Evolutionary conservation across 257 asterid species (phyloP), one percentile per base, ranked within the genome.

Genomic region (Ophiorrhiza pumila): DNA sequence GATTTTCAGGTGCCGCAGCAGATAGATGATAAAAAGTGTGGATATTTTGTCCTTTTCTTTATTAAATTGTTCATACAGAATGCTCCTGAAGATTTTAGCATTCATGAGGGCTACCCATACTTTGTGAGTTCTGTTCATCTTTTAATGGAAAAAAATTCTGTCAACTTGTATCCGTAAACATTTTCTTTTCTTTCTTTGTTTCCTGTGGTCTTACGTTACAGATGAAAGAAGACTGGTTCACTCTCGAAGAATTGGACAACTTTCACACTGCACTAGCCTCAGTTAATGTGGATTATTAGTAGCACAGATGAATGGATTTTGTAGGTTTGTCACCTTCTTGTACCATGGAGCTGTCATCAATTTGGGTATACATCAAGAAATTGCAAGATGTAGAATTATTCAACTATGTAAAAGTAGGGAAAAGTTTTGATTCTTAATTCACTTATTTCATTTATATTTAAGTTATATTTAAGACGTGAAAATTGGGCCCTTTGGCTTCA

Each of bases 1-100:
- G n/a, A 0, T 5, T 81, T 78, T 53, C 84, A 90, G 96, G 93
- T 91, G 46, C 97, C 96, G 1, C 96, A 89, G 32, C 92, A 91
- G 82, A 77, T 47, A 75, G 69, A 74, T 56, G 84, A 75, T 0
- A 80, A 71, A 5, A 88, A 77, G 55, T 91, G 96, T 72, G 97
- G 93, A 17, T 71, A 34, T 39, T 91, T 71, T 65, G 90, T 84
- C 74, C 87, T 89, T 57, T 81, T 75, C 76, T 91, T 74, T 81
- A 76, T 84, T 14, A 29, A 62, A 41, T 82, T 67, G 42, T 89
- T 87, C 77, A 27, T 91, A 22, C 69, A 87, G 82, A 78, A 74
- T 35, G 90, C 85, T 3, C 88, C 86, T 0, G 84, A 79, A 49
- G 75, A 57, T 35, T 78, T 82, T 64, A 83, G 79, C 80, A 27